Evolutionary conservation across 352 stramenopile species (phyloP).

Genomic region (Globisporangium rhizosaccharum): DNA sequence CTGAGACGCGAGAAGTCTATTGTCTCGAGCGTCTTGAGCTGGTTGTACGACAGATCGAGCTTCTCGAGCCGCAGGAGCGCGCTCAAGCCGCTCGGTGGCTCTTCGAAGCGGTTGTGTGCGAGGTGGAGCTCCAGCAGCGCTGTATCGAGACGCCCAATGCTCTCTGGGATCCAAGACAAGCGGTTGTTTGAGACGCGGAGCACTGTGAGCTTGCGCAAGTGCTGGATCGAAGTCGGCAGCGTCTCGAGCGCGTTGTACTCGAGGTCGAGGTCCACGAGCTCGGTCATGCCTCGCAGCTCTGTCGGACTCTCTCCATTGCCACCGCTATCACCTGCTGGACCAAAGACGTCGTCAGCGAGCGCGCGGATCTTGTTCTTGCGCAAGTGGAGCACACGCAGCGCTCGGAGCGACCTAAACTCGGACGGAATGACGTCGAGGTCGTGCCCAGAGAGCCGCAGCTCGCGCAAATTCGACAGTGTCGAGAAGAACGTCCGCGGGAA

Average conservation of each 20-base stretch:
- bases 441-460: constrained; percentile 63
- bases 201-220: constrained; percentile 31
- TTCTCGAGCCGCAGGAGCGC: constrained; percentile 24
- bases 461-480: constrained; percentile 25
- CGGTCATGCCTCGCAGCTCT: neutral
- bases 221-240: constrained; percentile 37
- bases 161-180: constrained; percentile 28
- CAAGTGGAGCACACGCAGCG: constrained; percentile 52
- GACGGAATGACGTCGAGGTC: constrained; percentile 32
- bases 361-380: constrained; percentile 51
- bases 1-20: constrained; percentile 37
- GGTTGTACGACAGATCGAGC: constrained; percentile 71
- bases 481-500: constrained; percentile 51
- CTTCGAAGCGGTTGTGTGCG: constrained; percentile 48
- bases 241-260: constrained; percentile 53
- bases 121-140: constrained; percentile 33
- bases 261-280: constrained; percentile 54
- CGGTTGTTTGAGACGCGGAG: constrained; percentile 47
- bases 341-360: constrained; percentile 42
- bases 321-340: neutral
- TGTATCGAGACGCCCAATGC: constrained; percentile 24
- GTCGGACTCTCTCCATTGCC: neutral
- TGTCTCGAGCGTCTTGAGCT: constrained; percentile 33
- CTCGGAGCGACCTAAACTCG: constrained; percentile 27
- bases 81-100: constrained; percentile 22